Conservation (phyloP, 2,329 filamentous ascomycete species). For the Fusarium nygamai region DNA sequence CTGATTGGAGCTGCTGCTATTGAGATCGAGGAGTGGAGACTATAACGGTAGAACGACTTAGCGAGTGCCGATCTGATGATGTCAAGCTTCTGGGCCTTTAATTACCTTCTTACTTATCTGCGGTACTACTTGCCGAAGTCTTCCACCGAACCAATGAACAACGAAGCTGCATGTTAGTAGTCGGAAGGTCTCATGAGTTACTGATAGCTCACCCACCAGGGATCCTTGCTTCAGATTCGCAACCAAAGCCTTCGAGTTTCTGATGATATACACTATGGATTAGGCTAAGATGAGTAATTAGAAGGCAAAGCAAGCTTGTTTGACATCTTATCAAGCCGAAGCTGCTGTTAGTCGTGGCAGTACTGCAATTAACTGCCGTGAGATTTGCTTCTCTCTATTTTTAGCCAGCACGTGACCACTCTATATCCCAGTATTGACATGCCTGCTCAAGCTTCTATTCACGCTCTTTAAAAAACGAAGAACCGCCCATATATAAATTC, state of each 20-base stretch:
- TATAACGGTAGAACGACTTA: not conserved
- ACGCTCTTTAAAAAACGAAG: too few relatives aligned
- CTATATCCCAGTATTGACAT: not conserved
- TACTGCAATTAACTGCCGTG: too few relatives aligned
- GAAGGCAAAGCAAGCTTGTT: not conserved
- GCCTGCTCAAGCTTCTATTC: too few relatives aligned
- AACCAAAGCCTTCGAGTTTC: not conserved
- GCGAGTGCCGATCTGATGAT: not conserved
- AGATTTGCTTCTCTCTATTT: not conserved
- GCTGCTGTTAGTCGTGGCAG: too few relatives aligned
- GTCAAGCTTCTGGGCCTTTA: not conserved
- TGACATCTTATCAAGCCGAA: rapidly evolving
- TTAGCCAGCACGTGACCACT: not conserved
- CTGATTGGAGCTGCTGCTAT: conserved; percentile 15
- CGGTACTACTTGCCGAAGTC: not conserved
- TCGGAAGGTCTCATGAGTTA: not conserved
- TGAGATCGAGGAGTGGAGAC: conserved; percentile 3
- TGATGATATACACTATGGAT: rapidly evolving
- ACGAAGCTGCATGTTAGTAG: not conserved
- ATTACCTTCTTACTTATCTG: not conserved
- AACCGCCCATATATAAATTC: rapidly evolving
- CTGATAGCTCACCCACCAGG: too few relatives aligned
- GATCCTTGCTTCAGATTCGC: not conserved
- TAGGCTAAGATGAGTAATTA: rapidly evolving
- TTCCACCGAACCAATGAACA: not conserved